Percentiles rank a stretch among this genome's conserved stretches.
Evolutionary conservation across 2,329 filamentous ascomycete species (phyloP).

Genomic region (Hymenoscyphus repandus): DNA sequence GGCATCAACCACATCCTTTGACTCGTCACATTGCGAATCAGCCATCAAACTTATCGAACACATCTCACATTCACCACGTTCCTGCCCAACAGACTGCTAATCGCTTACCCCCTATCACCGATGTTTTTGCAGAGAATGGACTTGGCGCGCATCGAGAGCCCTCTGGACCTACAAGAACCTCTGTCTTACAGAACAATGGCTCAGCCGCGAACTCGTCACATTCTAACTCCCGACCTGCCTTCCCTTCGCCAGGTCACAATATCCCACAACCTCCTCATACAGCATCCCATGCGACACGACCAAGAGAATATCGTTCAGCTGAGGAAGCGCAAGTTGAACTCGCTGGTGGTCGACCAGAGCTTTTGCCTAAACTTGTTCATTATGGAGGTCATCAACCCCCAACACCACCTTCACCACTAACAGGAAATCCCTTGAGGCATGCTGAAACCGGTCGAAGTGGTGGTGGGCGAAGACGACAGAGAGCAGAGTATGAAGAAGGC

Average conservation of each 20-base stretch:
- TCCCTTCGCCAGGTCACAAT: conserved; percentile 74
- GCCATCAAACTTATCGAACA: conserved; percentile 74
- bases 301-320: conserved; percentile 87
- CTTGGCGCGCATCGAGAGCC: conserved; percentile 56
- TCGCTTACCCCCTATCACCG: conserved; percentile 85
- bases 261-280: conserved; percentile 49
- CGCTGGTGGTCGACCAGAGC: conserved; percentile 84
- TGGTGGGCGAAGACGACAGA: conserved; percentile 65
- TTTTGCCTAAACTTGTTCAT: conserved; percentile 89
- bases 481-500: conserved; percentile 92
- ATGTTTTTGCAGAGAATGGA: conserved; percentile 81
- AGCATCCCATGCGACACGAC: conserved; percentile 51
- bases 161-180: conserved; percentile 15
- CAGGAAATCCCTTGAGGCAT: conserved; percentile 27
- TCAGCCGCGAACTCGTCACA: conserved; percentile 53
- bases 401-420: conserved; percentile 61
- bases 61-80: conserved; percentile 85
- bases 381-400: conserved; percentile 92
- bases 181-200: conserved; percentile 18
- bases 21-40: conserved; percentile 77
- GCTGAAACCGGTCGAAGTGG: conserved; percentile 42
- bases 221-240: conserved; percentile 58
- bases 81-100: conserved; percentile 87
- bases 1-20: conserved; percentile 71
- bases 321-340: conserved; percentile 92